These are phyloP conservation scores for Pyrrhoderma lamaoense DNA, from an alignment of 1,284 basidiomycete species.

Conservation along the genomic window DNA sequence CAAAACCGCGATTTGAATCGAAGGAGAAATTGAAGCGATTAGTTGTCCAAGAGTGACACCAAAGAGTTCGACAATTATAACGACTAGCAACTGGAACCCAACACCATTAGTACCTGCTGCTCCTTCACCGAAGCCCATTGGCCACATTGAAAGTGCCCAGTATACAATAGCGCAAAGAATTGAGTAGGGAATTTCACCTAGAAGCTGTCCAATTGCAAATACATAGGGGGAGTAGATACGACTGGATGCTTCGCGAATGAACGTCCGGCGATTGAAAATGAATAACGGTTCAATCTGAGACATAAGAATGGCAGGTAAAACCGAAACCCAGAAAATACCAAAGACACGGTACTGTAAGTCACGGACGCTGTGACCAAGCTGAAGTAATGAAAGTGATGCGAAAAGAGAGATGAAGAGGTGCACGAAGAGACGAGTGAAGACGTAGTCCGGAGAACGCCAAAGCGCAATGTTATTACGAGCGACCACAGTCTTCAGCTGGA, in stretches of 20 bases:
- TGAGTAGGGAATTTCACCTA: slow-evolving; percentile 80
- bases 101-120: slow-evolving; percentile 52
- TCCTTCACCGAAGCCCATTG: slow-evolving; percentile 68
- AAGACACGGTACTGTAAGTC: slow-evolving; percentile 83
- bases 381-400: slow-evolving; percentile 80
- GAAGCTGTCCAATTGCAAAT: slow-evolving; percentile 76
- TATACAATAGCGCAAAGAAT: slow-evolving; percentile 67
- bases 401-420: slow-evolving; percentile 73
- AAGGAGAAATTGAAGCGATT: slow-evolving; percentile 71
- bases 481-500: slow-evolving; percentile 74
- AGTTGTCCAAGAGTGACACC: slow-evolving; percentile 72
- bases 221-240: slow-evolving; percentile 74
- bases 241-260: slow-evolving; percentile 66
- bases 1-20: slow-evolving; percentile 69
- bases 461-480: slow-evolving; percentile 68
- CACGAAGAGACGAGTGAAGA: slow-evolving; percentile 77
- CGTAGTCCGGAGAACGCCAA: slow-evolving; percentile 80
- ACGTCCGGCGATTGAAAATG: slow-evolving; percentile 69
- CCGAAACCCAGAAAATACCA: slow-evolving; percentile 62
- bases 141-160: slow-evolving; percentile 72
- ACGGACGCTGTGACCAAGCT: slow-evolving; percentile 58
- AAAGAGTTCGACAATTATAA: slow-evolving; percentile 69
- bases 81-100: slow-evolving; percentile 68
- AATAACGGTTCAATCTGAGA: slow-evolving; percentile 81
- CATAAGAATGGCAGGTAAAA: slow-evolving; percentile 74